Evolutionary conservation across 495 filamentous ascomycete genomes (phyloP).

Genomic region (Penicillium mononematosum): DNA sequence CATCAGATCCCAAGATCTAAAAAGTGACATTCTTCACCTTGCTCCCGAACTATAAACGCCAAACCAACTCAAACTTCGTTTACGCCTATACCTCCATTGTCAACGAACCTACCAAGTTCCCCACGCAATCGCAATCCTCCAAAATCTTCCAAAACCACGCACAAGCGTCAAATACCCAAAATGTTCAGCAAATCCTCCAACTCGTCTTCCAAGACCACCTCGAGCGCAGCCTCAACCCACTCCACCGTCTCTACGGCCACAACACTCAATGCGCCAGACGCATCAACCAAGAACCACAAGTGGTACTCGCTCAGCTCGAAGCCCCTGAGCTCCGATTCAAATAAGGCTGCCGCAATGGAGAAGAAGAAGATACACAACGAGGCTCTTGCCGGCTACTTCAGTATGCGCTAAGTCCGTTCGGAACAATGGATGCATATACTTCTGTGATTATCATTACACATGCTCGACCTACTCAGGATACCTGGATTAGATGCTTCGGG

Average conservation of each 20-base stretch:
- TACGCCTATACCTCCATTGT: neutral
- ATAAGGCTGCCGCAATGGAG: conserved; percentile 3
- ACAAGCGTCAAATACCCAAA: conserved; percentile 4
- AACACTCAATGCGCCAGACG: conserved; percentile 28
- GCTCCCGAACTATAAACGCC: neutral
- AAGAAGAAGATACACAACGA: conserved; percentile 30
- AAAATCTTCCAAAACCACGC: conserved; percentile 1
- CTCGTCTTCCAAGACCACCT: conserved; percentile 19
- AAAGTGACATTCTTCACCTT: neutral
- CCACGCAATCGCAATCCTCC: neutral
- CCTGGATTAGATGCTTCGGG: neutral
- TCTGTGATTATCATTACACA: neutral
- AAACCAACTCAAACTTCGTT: neutral
- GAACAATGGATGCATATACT: neutral
- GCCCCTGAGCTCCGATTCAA: conserved; percentile 8
- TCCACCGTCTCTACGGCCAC: conserved; percentile 31
- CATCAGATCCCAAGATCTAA: neutral
- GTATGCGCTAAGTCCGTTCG: conserved; percentile 21
- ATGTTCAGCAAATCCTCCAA: conserved; percentile 22
- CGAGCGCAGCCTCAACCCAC: conserved; percentile 27
- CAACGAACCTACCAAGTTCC: neutral
- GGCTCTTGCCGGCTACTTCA: conserved; percentile 34
- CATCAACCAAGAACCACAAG: conserved; percentile 22
- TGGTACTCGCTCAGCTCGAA: conserved; percentile 28
- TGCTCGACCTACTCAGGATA: neutral